Conservation (phyloP, 2,329 filamentous ascomycete species). For the Fusarium sp. region DNA sequence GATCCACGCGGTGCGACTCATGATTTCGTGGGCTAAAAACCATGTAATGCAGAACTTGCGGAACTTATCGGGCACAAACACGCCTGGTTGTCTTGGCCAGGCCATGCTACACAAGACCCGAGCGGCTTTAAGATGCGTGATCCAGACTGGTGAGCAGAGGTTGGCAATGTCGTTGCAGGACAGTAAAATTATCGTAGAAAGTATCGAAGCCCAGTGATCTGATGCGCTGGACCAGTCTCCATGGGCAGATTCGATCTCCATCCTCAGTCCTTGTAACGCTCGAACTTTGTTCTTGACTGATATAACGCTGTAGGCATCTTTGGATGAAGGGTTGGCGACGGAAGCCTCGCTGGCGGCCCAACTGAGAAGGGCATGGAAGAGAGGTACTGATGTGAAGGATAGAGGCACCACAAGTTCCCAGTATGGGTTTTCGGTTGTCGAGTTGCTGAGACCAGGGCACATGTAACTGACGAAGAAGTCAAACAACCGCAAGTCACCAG, state of each 20-base stretch:
- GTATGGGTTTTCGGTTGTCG: conserved; percentile 16
- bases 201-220: conserved; percentile 7
- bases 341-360: conserved; percentile 16
- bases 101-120: conserved; percentile 21
- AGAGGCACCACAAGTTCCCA: conserved; percentile 16
- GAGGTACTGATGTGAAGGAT: conserved; percentile 11
- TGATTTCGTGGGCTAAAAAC: conserved; percentile 24
- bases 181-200: conserved; percentile 17
- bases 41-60: conserved; percentile 22
- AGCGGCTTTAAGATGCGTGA: conserved; percentile 14
- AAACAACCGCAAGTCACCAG: conserved; percentile 13
- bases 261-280: conserved; percentile 6
- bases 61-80: conserved; percentile 8
- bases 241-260: conserved; percentile 16
- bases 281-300: conserved; percentile 17
- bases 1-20: conserved; percentile 24
- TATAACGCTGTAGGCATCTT: conserved; percentile 4
- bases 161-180: conserved; percentile 21
- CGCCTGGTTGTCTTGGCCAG: conserved; percentile 4
- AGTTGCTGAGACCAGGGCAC: conserved; percentile 15
- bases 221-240: neutral
- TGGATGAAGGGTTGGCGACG: neutral
- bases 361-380: conserved; percentile 14
- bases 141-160: conserved; percentile 13
- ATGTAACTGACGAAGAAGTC: conserved; percentile 16